Evolutionary conservation across 768 basidiomycete species (phyloP), one percentile per base, ranked within the genome.

Genomic region (Ephemerocybe angulata): DNA sequence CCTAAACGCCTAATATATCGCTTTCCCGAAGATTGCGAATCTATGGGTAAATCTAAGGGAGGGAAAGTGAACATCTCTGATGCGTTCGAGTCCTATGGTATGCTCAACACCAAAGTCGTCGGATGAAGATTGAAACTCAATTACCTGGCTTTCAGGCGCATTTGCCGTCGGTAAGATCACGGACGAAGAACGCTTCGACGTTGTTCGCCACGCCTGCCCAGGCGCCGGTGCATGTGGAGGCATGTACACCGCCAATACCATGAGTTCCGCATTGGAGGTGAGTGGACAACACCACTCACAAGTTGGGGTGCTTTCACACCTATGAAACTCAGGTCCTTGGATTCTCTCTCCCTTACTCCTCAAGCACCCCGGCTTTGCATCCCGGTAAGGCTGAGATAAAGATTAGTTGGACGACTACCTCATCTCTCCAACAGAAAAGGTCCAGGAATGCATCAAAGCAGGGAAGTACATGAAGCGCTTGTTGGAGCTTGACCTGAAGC

Each of bases 161-260:
- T 93, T 75, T 64, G 70, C 85, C 11, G 79, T 88, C 21, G 89
- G 89, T 5, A 84, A 84, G 63, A 92, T 94, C 61, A 83, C 64
- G 38, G 89, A 92, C 40, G 88, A 89, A 61, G 81, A 94, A 65
- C 80, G 87, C 27, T 82, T 90, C 60, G 92, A 95, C 60, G 90
- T 93, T 44, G 84, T 94, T 35, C 83, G 86, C 33, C 84, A 93
- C 70, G 85, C 91, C 29, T 94, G 92, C 63, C 90, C 92, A 15
- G 88, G 89, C 10, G 72, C 89, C 15, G 92, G 92, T 48, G 88
- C 86, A 22, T 93, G 91, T 60, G 90, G 91, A 27, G 90, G 90
- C 13, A 93, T 93, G 90, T 93, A 85, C 66, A 92, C 90, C 8
- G 91, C 92, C 30, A 93, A 93, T 62, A 93, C 91, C 1, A 93